Evolutionary conservation across 106 monocot species (phyloP).

Genomic region (Dendrobium catenatum): DNA sequence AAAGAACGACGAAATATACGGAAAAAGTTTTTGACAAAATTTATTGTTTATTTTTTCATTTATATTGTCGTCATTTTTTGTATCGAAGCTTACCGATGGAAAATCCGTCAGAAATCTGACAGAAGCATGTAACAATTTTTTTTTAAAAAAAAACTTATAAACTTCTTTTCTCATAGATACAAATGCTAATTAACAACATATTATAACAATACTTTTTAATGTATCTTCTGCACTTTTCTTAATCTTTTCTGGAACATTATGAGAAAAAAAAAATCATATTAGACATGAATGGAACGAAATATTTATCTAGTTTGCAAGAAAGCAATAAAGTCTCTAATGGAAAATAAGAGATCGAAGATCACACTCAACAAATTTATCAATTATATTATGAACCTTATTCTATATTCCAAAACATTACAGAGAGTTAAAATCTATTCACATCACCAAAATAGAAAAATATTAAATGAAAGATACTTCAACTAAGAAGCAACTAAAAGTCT

Average conservation of each 20-base stretch:
- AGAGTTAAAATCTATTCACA: conserved; percentile 59
- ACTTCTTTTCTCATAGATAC: too few species aligned
- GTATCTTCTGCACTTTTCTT: conserved; percentile 49
- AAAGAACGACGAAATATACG: too few species aligned
- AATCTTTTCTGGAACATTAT: conserved; percentile 42
- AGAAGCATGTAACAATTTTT: too few species aligned
- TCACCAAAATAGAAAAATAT: background rate
- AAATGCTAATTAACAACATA: too few species aligned
- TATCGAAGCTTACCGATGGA: too few species aligned
- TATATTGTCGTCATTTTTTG: too few species aligned
- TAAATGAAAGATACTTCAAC: background rate
- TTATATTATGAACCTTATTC: conserved; percentile 53
- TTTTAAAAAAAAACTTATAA: too few species aligned
- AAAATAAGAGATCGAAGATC: conserved; percentile 57
- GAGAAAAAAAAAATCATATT: conserved; percentile 7
- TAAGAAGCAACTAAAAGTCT: background rate
- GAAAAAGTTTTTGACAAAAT: too few species aligned
- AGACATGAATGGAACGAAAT: background rate
- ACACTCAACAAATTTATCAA: conserved; percentile 70
- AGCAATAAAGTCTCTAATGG: background rate
- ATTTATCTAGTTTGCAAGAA: background rate
- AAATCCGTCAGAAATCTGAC: too few species aligned
- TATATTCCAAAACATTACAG: conserved; percentile 57
- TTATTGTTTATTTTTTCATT: too few species aligned
- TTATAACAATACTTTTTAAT: too few species aligned